phyloP scores from a whole-genome alignment of 495 filamentous ascomycete species.

The Rhizodiscina lignyota region DNA sequence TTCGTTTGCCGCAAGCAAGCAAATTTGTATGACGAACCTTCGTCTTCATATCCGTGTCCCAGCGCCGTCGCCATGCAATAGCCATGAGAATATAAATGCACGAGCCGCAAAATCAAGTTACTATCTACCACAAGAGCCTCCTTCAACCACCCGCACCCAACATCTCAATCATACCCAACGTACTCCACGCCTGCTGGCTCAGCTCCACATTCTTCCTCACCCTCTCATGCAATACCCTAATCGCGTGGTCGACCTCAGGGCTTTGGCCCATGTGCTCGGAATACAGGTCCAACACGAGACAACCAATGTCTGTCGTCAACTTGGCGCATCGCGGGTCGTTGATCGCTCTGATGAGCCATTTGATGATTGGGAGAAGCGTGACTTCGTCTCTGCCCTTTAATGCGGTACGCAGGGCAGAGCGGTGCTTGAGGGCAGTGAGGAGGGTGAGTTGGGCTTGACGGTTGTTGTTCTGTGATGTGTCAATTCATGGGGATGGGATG shows the following conservation, averaged over 20 bases:
- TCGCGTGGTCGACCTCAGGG: constrained; percentile 47
- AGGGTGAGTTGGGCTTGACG: constrained; percentile 42
- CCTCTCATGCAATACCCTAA: constrained; percentile 44
- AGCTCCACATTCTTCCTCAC: constrained; percentile 67
- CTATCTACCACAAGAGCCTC: no score
- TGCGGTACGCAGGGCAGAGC: constrained; percentile 69
- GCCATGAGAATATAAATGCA: no score
- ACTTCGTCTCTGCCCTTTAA: constrained; percentile 70
- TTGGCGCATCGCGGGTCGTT: constrained; percentile 60
- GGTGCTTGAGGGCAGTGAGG: constrained; percentile 69
- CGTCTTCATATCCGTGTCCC: no score
- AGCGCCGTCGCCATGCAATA: no score
- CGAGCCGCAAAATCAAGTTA: no score
- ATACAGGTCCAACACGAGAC: constrained; percentile 76
- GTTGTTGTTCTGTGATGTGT: constrained; percentile 1
- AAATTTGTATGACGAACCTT: no score
- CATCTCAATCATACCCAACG: constrained; percentile 72
- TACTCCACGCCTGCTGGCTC: constrained; percentile 60
- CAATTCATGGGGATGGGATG: constrained; percentile 1
- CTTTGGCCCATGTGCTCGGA: constrained; percentile 61
- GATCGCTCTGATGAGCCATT: constrained; percentile 68
- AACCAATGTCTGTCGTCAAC: constrained; percentile 60
- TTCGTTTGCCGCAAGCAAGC: no score
- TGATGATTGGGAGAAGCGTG: constrained; percentile 62
- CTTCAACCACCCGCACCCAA: constrained; percentile 17